A percentile compares a stretch with the other conserved stretches of the same genome.
phyloP scores from a whole-genome alignment of 164 flowering plant species.

The Kingdonia uniflora region DNA sequence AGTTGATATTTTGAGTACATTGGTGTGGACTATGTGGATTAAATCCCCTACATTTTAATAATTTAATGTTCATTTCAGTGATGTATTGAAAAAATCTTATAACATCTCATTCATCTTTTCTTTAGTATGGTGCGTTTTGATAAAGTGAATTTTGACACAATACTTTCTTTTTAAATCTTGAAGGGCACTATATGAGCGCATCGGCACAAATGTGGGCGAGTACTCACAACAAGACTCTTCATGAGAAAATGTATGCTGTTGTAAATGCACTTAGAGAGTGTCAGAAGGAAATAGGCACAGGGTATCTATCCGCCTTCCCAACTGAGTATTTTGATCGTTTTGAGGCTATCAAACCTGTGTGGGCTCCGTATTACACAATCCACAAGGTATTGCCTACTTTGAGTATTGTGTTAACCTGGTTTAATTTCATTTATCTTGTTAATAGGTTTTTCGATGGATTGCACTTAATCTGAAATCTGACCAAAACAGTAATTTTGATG shows the following conservation, averaged over 20 bases:
- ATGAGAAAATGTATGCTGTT: slow-evolving; percentile 55
- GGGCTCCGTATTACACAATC: slow-evolving; percentile 98
- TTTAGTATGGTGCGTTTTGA: no score
- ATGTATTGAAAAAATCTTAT: no score
- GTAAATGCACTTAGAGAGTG: slow-evolving; percentile 61
- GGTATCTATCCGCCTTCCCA: slow-evolving; percentile 94
- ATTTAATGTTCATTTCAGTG: no score
- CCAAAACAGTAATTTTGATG: no score
- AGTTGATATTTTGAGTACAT: no score
- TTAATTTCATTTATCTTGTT: background rate
- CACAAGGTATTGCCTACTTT: slow-evolving; percentile 57
- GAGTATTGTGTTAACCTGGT: background rate
- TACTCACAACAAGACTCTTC: slow-evolving; percentile 55
- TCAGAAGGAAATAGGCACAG: slow-evolving; percentile 65
- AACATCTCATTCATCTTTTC: no score
- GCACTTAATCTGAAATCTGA: no score
- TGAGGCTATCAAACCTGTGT: slow-evolving; percentile 70
- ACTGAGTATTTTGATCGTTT: slow-evolving; percentile 67
- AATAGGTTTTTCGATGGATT: background rate
- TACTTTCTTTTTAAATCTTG: slow-evolving; percentile 8
- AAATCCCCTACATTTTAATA: no score
- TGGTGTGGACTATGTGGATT: no score
- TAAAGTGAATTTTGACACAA: no score
- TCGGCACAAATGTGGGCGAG: slow-evolving; percentile 94
- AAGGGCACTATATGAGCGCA: slow-evolving; percentile 92